phyloP scores from a whole-genome alignment of 2,329 filamentous ascomycete genomes.

The Thelonectria discophora region DNA sequence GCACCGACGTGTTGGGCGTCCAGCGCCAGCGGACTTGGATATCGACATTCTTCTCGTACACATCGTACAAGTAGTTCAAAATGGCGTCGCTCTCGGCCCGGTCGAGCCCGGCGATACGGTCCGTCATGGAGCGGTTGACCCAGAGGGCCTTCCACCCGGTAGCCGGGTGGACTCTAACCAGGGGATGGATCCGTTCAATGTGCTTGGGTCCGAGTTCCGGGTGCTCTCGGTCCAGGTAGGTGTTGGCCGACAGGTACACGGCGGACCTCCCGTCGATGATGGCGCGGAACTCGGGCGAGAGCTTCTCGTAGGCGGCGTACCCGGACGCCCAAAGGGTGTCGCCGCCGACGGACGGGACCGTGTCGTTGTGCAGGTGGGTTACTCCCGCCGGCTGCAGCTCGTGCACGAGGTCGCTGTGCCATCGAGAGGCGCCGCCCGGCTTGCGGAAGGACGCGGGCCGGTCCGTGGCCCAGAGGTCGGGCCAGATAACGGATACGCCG shows the following conservation, averaged over 20 bases:
- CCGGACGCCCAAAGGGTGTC: conserved; percentile 79
- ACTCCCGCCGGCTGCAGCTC: conserved; percentile 76
- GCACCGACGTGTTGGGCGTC: conserved; percentile 71
- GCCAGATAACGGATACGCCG: conserved; percentile 76
- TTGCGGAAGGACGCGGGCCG: conserved; percentile 68
- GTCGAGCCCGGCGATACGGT: conserved; percentile 73
- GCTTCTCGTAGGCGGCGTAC: conserved; percentile 77
- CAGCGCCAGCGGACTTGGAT: conserved; percentile 78
- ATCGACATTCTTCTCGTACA: conserved; percentile 75
- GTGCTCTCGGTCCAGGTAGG: conserved; percentile 71
- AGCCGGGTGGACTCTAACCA: conserved; percentile 75
- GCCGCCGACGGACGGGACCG: conserved; percentile 70
- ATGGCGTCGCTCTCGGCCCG: conserved; percentile 74
- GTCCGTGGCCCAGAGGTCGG: conserved; percentile 71
- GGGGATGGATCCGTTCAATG: conserved; percentile 73
- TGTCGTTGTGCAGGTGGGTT: conserved; percentile 76
- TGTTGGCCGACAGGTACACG: conserved; percentile 72
- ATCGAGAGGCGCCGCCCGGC: conserved; percentile 72
- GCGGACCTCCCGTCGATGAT: conserved; percentile 74
- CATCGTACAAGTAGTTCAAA: conserved; percentile 71
- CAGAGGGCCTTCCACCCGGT: conserved; percentile 79
- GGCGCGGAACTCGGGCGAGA: conserved; percentile 73
- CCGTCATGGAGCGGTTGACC: conserved; percentile 76
- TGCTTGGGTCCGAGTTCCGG: conserved; percentile 69
- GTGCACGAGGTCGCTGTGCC: conserved; percentile 77